Conservation (phyloP, 2,329 filamentous ascomycete species). For the Stagonosporopsis rhizophila region DNA sequence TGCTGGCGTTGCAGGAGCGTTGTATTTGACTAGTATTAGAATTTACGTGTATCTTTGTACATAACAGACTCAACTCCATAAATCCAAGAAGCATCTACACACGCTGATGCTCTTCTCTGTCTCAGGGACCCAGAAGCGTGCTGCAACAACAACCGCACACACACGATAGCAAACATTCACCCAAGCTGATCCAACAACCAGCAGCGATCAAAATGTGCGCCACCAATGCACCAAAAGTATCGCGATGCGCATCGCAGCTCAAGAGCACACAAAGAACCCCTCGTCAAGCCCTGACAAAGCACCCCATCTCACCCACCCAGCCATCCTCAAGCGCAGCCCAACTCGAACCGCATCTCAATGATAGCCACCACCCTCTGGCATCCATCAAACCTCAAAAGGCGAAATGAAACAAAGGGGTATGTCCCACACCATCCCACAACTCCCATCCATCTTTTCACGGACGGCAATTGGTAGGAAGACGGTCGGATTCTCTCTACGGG, state of each 20-base stretch:
- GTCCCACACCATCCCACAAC: slow-evolving; percentile 54
- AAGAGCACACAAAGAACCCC: no score
- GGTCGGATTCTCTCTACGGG: slow-evolving; percentile 49
- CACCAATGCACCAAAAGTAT: no score
- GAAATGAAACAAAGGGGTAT: slow-evolving; percentile 19
- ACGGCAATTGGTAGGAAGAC: slow-evolving; percentile 51
- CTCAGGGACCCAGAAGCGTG: neutral
- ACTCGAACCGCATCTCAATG: slow-evolving; percentile 6
- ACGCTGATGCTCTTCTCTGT: neutral
- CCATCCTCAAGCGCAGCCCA: slow-evolving; percentile 14
- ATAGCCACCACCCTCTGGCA: neutral
- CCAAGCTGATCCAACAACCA: no score
- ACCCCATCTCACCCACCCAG: neutral
- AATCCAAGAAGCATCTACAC: neutral
- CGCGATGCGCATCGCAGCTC: no score
- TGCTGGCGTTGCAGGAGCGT: slow-evolving; percentile 9
- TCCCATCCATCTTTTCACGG: slow-evolving; percentile 52
- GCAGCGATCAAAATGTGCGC: no score
- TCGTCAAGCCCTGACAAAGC: no score
- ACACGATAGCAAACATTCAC: no score
- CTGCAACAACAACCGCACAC: no score
- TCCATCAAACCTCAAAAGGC: neutral
- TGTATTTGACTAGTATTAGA: neutral
- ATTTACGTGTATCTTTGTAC: neutral
- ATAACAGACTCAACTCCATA: slow-evolving; percentile 6